Base-by-base conservation (phyloP, 2,329 filamentous ascomycete genomes). In the Pseudopyricularia javanii region DNA sequence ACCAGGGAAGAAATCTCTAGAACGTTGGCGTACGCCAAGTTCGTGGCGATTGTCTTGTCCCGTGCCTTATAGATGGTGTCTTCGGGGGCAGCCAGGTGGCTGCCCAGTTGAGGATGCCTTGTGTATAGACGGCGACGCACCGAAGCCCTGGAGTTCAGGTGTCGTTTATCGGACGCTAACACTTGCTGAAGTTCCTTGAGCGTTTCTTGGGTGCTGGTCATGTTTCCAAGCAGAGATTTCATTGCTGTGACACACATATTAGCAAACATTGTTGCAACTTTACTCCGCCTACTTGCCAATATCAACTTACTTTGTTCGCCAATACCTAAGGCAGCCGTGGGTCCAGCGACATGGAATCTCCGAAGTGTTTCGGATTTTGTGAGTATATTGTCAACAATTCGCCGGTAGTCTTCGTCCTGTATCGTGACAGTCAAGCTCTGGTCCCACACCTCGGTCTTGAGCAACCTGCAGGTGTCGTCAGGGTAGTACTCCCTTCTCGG, bases 401-500 rank as follows among this genome's bases (percentile, higher is more conserved):
- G 57, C 3, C 61, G 59, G 14, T 68, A 64, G 1, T 61, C 61
- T 33, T 73, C 70, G 28, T 69, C 66, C 33, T 74, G 72, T 14
- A 69, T 61, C 0, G 59, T 60, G 1, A 57, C 56, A 0, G 70
- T 67, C 2, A 70, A 50, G 3, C 55, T 1, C 0, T 53, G 1
- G 43, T 65, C 56, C 70, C 71, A 74, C 0, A 4, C 22, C 2
- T 65, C 65, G 0, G 56, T 67, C 35, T 72, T 70, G 54, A 70
- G 64, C 0, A 65, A 43, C 2, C 60, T 60, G 12, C 63, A 55
- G 11, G 17, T 26, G 0, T 63, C 56, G 0, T 55, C 56, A 0
- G 72, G 72, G n/a, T 74, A 74, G 40, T 66, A 71, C 0, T 61
- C 55, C 32, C 66, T 55, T 3, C 22, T 49, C 4, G 66, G 59